Evolutionary conservation across 176 grass and related monocot genomes (phyloP).

Genomic region (Rhipidocladum racemiflorum): DNA sequence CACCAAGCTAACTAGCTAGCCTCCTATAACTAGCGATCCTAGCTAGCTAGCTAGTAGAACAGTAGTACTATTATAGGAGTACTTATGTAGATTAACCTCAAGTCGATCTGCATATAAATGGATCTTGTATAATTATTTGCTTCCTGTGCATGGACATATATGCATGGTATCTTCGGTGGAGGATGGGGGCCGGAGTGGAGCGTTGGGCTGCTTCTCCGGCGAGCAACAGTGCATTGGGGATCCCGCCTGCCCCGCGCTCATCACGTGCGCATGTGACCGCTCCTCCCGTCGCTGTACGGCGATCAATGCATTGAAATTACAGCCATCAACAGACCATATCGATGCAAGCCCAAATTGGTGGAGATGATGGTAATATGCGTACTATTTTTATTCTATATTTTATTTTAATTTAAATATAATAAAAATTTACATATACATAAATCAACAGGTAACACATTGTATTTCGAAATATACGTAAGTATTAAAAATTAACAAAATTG

Average conservation of each 20-base stretch:
- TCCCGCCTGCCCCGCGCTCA: background rate
- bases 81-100: background rate
- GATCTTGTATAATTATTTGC: background rate
- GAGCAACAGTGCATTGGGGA: background rate
- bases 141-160: background rate
- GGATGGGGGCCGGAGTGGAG: background rate
- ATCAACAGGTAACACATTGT: too few relatives aligned
- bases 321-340: background rate
- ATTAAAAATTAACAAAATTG: too few relatives aligned
- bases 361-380: too few relatives aligned
- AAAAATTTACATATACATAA: too few relatives aligned
- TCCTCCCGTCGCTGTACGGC: constrained; percentile 17
- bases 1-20: background rate
- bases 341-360: background rate
- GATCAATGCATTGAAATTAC: constrained; percentile 16
- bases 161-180: background rate
- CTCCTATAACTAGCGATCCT: background rate
- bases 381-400: too few relatives aligned
- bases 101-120: background rate
- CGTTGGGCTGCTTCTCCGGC: background rate
- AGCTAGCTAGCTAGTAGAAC: background rate
- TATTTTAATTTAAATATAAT: too few relatives aligned
- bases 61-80: background rate
- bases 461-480: too few relatives aligned
- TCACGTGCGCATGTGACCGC: constrained; percentile 29